Conservation (phyloP, 257 asterid species). For the Jasminum sambac region DNA sequence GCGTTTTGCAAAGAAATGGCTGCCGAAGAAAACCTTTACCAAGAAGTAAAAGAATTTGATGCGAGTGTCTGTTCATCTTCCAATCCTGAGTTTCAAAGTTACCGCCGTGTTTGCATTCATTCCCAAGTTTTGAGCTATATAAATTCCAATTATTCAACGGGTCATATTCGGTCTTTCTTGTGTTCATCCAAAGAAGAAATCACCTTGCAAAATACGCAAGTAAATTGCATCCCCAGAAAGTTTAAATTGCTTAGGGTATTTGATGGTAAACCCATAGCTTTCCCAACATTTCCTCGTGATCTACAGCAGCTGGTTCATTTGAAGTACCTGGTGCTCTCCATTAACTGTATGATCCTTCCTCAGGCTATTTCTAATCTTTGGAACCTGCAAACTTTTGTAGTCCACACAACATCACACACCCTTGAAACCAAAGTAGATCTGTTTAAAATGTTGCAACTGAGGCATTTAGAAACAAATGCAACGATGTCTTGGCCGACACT, state of each 20-base stretch:
- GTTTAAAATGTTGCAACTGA: conserved; percentile 35
- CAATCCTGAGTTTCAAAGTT: background rate
- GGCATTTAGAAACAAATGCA: conserved; percentile 45
- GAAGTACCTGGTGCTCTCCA: conserved; percentile 38
- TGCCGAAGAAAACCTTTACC: conserved; percentile 25
- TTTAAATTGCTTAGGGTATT: conserved; percentile 45
- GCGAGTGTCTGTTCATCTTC: background rate
- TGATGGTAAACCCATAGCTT: conserved; percentile 37
- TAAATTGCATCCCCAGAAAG: conserved; percentile 31
- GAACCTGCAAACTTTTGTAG: conserved; percentile 43
- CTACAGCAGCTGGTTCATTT: conserved; percentile 33
- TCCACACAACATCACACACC: conserved; percentile 23
- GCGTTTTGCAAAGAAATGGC: conserved; percentile 29
- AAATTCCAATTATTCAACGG: background rate
- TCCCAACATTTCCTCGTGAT: conserved; percentile 28
- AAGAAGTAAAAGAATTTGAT: conserved; percentile 30
- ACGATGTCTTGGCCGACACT: conserved; percentile 27
- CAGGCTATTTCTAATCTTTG: conserved; percentile 30
- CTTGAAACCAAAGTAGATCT: conserved; percentile 35
- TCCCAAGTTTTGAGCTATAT: conserved; percentile 27
- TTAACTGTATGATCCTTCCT: conserved; percentile 31
- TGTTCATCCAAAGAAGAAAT: conserved; percentile 35
- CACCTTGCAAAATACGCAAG: conserved; percentile 8
- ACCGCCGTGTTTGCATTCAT: conserved; percentile 41
- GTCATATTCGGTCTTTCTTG: conserved; percentile 40